phyloP scores from a whole-genome alignment of 768 basidiomycete species.

The Psilocybe tampanensis region DNA sequence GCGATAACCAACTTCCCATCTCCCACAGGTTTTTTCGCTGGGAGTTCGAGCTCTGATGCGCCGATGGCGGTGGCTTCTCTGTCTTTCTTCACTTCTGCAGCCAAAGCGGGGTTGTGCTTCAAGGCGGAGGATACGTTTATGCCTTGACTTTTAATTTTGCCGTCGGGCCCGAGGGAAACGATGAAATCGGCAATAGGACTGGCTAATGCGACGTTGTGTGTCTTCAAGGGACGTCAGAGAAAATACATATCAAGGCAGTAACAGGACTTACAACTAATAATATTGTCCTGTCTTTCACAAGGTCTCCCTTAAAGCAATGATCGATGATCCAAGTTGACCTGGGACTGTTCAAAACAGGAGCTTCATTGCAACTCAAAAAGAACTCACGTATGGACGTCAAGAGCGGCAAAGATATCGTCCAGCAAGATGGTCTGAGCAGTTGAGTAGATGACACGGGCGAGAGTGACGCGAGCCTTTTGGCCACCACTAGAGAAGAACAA shows the following conservation, averaged over 20 bases:
- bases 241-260: neutral
- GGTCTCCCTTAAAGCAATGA: conserved; percentile 74
- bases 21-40: conserved; percentile 18
- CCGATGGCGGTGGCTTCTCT: conserved; percentile 27
- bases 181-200: conserved; percentile 55
- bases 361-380: neutral
- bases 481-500: neutral
- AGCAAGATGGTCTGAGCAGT: conserved; percentile 61
- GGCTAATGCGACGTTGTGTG: conserved; percentile 50
- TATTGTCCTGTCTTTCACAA: conserved; percentile 74
- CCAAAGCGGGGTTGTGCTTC: conserved; percentile 22
- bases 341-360: conserved; percentile 46
- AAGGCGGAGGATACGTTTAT: conserved; percentile 43
- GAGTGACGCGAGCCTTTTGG: conserved; percentile 42
- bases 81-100: conserved; percentile 37
- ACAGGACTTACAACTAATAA: conserved; percentile 63
- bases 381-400: conserved; percentile 42
- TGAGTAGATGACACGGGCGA: conserved; percentile 50
- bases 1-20: conserved; percentile 62
- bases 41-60: conserved; percentile 15
- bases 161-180: conserved; percentile 54
- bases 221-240: conserved; percentile 24
- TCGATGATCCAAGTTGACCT: conserved; percentile 81
- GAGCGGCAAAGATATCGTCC: conserved; percentile 71
- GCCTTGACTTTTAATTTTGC: conserved; percentile 50